A percentile compares a stretch with the other conserved stretches of the same genome.
Evolutionary conservation across 148 eudicot genomes (phyloP).

Genomic region (Bassia scoparia): DNA sequence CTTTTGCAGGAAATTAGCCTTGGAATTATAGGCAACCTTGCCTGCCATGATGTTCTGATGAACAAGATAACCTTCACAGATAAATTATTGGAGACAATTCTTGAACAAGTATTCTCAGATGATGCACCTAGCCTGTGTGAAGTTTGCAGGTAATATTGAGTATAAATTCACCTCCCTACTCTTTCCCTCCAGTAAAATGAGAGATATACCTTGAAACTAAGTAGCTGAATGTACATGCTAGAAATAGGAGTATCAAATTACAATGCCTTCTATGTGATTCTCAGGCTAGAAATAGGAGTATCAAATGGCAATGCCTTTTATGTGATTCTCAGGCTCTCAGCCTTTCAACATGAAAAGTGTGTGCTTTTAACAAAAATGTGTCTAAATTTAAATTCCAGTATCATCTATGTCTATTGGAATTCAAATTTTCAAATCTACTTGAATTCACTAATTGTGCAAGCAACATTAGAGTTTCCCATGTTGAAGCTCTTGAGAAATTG

Average conservation of each 20-base stretch:
- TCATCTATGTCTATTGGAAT: neutral
- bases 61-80: conserved; percentile 44
- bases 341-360: no score
- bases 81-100: conserved; percentile 57
- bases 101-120: conserved; percentile 73
- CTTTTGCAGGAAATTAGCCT: conserved; percentile 82
- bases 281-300: no score
- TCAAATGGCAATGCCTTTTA: no score
- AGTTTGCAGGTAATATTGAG: conserved; percentile 56
- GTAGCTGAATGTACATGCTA: neutral
- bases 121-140: conserved; percentile 82
- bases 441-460: neutral
- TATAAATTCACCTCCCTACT: neutral
- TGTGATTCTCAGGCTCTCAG: no score
- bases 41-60: conserved; percentile 70
- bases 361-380: no score
- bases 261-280: neutral
- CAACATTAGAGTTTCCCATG: neutral
- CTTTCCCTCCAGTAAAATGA: neutral
- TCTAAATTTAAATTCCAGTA: neutral
- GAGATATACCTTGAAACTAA: neutral
- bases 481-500: no score
- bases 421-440: neutral
- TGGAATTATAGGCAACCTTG: conserved; percentile 90
- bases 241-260: neutral